These are phyloP conservation scores for Hortaea werneckii DNA, from an alignment of 2,329 filamentous ascomycete genomes.

Conservation along the genomic window DNA sequence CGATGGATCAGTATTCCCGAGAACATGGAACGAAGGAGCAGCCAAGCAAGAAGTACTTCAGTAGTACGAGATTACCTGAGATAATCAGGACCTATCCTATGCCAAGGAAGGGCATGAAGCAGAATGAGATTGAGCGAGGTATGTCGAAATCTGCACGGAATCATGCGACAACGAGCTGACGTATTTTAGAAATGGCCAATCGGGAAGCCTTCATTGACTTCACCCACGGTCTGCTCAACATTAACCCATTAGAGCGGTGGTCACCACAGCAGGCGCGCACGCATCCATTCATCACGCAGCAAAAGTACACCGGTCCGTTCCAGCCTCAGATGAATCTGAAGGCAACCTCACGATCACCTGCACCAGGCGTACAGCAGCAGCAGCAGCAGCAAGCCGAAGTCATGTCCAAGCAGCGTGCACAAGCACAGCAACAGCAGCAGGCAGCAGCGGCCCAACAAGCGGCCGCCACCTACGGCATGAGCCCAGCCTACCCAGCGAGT, in stretches of 20 bases:
- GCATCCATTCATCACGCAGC: conserved; percentile 96
- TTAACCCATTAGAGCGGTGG: conserved; percentile 94
- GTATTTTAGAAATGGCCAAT: conserved; percentile 82
- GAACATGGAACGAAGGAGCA: conserved; percentile 97
- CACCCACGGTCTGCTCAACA: conserved; percentile 81
- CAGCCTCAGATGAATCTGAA: conserved; percentile 96
- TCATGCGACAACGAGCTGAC: neutral
- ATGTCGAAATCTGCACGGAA: conserved; percentile 22
- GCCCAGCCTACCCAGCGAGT: conserved; percentile 33
- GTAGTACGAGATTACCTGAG: conserved; percentile 83
- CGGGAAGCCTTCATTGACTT: conserved; percentile 97
- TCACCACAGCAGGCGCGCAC: conserved; percentile 94
- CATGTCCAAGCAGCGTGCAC: conserved; percentile 79
- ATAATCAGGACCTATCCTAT: conserved; percentile 98
- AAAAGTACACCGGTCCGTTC: conserved; percentile 93
- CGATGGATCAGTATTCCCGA: conserved; percentile 93
- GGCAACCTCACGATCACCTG: conserved; percentile 76
- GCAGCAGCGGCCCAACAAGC: conserved; percentile 33
- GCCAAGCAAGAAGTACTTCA: conserved; percentile 99
- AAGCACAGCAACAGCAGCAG: conserved; percentile 33
- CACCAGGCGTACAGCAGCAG: conserved; percentile 89
- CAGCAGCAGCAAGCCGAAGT: conserved; percentile 93
- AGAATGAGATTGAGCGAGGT: conserved; percentile 92
- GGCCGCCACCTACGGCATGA: conserved; percentile 19
- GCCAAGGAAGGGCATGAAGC: conserved; percentile 99